phyloP scores from a whole-genome alignment of 768 basidiomycete genomes.

The Punctularia strigosozonata region DNA sequence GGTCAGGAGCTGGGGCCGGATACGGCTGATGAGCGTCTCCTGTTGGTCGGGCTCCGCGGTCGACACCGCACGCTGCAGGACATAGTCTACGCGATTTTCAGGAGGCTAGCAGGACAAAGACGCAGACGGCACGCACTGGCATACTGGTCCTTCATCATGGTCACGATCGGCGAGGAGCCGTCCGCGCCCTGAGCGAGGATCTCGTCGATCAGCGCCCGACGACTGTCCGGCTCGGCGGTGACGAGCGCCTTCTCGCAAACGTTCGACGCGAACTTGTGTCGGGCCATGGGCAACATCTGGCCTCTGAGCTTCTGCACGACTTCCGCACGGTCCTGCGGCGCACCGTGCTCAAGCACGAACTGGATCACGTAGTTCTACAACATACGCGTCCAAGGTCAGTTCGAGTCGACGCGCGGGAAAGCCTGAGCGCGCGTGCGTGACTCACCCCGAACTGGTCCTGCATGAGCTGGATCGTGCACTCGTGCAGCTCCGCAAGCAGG shows the following conservation, averaged over 20 bases:
- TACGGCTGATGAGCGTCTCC: conserved; percentile 45
- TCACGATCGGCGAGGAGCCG: conserved; percentile 53
- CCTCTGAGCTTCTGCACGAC: conserved; percentile 64
- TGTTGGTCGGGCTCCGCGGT: conserved; percentile 65
- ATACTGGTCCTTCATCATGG: conserved; percentile 80
- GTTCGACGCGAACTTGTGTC: conserved; percentile 92
- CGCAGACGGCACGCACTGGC: conserved; percentile 47
- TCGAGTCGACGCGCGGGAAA: no score
- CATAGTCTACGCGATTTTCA: conserved; percentile 48
- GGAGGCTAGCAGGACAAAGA: conserved; percentile 1
- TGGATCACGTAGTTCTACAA: conserved; percentile 89
- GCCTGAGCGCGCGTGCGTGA: conserved; percentile 5
- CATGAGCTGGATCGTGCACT: conserved; percentile 60
- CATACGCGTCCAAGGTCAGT: conserved; percentile 8
- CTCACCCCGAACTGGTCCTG: conserved; percentile 85
- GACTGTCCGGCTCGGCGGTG: conserved; percentile 50
- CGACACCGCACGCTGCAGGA: conserved; percentile 66
- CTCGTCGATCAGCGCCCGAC: conserved; percentile 68
- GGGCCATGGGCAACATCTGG: conserved; percentile 67
- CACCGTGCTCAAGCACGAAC: conserved; percentile 79
- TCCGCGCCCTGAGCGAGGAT: conserved; percentile 57
- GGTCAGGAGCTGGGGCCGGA: conserved; percentile 54
- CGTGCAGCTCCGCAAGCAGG: conserved; percentile 76
- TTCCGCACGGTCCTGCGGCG: conserved; percentile 49
- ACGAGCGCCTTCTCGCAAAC: conserved; percentile 87